A percentile compares a stretch with the other conserved stretches of the same genome.
Evolutionary conservation across 2,329 filamentous ascomycete genomes (phyloP).

Genomic region (Ophiostoma piceae): DNA sequence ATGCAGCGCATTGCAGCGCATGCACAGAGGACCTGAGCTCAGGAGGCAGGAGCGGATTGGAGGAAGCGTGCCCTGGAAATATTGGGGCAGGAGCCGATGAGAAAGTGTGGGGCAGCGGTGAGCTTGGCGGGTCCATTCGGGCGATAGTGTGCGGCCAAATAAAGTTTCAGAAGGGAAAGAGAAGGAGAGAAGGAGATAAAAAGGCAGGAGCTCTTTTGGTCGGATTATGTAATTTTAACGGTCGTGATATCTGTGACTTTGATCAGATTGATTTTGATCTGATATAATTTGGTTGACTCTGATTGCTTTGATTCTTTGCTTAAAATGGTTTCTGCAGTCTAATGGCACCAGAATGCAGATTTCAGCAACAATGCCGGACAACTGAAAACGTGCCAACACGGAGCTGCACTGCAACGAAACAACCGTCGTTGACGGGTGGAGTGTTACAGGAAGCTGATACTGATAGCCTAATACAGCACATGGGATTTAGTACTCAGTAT

Average conservation of each 20-base stretch:
- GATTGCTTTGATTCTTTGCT: too few species aligned
- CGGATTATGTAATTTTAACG: neutral
- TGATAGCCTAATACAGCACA: neutral
- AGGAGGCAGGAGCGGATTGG: constrained; percentile 1
- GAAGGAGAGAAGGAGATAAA: neutral
- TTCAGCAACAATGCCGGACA: too few species aligned
- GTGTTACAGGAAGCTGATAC: constrained; percentile 17
- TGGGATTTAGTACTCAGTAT: neutral
- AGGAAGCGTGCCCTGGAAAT: neutral
- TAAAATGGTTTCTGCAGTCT: too few species aligned
- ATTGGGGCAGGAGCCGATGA: neutral
- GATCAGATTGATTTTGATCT: too few species aligned
- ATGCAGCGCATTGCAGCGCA: neutral
- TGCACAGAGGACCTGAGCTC: constrained; percentile 1
- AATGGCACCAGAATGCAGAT: too few species aligned
- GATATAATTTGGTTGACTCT: neutral
- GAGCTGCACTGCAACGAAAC: constrained; percentile 15
- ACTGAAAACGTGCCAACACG: neutral
- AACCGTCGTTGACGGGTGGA: constrained; percentile 15
- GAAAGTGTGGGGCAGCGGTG: neutral
- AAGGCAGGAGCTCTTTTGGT: neutral
- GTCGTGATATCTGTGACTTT: too few species aligned
- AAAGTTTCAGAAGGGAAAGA: neutral
- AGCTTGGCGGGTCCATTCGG: neutral
- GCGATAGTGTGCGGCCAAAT: neutral